Evolutionary conservation across 2,329 filamentous ascomycete genomes (phyloP).

Genomic region (Eurotiales sp.): DNA sequence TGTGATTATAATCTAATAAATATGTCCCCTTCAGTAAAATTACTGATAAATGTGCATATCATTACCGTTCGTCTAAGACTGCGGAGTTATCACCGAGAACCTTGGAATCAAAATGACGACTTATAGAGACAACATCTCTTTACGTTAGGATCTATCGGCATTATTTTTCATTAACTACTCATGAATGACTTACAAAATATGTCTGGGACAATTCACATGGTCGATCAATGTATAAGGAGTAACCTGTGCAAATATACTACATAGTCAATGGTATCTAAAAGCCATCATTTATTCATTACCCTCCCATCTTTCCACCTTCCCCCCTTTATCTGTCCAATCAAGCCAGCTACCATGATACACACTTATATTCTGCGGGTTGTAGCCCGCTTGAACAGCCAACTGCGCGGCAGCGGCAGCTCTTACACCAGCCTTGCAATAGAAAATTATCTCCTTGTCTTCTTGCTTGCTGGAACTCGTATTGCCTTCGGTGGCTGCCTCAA

Average conservation of each 20-base stretch:
- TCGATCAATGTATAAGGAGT: neutral
- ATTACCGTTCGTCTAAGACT: no score
- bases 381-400: slow-evolving; percentile 74
- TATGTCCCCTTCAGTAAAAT: neutral
- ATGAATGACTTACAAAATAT: no score
- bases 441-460: slow-evolving; percentile 54
- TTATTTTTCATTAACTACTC: no score
- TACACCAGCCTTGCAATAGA: slow-evolving; percentile 93
- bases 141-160: neutral
- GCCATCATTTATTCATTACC: slow-evolving; percentile 21
- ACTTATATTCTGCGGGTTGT: slow-evolving; percentile 57
- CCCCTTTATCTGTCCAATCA: slow-evolving; percentile 76
- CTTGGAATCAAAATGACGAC: no score
- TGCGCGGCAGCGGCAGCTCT: slow-evolving; percentile 72
- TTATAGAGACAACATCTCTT: neutral
- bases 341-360: slow-evolving; percentile 54
- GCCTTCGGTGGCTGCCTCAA: slow-evolving; percentile 40
- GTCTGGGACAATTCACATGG: neutral
- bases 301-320: slow-evolving; percentile 53
- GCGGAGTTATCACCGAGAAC: no score
- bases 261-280: no score
- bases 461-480: slow-evolving; percentile 7
- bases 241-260: no score
- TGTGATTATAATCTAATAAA: slow-evolving; percentile 1
- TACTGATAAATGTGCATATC: no score